phyloP scores from a whole-genome alignment of 768 basidiomycete genomes.

The Mycena vulgaris region DNA sequence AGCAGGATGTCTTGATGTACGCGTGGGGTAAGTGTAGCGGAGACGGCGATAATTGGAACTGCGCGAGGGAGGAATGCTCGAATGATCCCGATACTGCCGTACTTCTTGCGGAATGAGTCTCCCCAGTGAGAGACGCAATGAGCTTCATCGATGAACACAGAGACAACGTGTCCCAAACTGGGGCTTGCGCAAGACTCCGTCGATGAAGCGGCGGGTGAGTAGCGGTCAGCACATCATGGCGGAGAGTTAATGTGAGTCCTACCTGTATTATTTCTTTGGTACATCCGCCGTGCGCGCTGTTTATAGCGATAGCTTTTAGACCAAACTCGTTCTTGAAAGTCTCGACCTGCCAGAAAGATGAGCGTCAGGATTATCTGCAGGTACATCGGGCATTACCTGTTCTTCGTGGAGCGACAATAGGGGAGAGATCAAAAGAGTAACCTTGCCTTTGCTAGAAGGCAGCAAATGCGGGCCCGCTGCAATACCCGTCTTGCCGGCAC shows the following conservation, averaged over 20 bases:
- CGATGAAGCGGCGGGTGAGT: constrained; percentile 16
- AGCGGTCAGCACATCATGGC: no score
- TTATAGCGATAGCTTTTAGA: constrained; percentile 19
- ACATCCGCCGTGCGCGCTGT: constrained; percentile 26
- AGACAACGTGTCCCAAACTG: constrained; percentile 20
- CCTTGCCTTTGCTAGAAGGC: constrained; percentile 24
- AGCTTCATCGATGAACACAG: constrained; percentile 46
- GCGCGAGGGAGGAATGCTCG: constrained; percentile 48
- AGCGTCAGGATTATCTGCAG: neutral
- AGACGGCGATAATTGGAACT: constrained; percentile 50
- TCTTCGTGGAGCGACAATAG: constrained; percentile 25
- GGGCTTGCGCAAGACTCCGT: constrained; percentile 18
- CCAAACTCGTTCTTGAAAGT: constrained; percentile 19
- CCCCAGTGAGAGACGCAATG: constrained; percentile 58
- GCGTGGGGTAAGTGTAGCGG: constrained; percentile 49
- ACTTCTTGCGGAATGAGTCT: constrained; percentile 51
- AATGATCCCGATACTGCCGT: constrained; percentile 45
- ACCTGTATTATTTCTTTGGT: constrained; percentile 14
- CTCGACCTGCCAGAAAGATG: neutral
- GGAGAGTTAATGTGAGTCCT: no score
- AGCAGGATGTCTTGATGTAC: constrained; percentile 46
- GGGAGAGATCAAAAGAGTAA: constrained; percentile 9
- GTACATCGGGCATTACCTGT: neutral
- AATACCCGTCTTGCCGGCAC: constrained; percentile 24
- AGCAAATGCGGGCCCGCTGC: constrained; percentile 29